Conservation (phyloP, 129 eudicot species). For the Arctium lappa region DNA sequence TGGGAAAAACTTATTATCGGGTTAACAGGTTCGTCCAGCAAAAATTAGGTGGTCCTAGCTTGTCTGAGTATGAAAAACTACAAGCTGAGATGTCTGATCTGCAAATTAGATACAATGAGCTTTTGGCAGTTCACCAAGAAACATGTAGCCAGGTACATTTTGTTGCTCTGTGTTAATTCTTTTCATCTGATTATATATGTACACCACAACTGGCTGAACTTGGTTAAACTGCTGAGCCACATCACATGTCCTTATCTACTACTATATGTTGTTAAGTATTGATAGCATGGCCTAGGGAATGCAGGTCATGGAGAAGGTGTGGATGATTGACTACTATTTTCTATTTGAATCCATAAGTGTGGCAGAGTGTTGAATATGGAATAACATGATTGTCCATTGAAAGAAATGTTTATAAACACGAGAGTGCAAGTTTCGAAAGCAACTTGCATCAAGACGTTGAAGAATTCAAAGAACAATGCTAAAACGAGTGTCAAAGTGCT, state of each 20-base stretch:
- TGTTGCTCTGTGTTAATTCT: not conserved
- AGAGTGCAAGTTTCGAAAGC: too few relatives aligned
- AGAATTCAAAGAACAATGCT: not conserved
- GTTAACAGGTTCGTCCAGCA: conserved; percentile 77
- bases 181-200: not conserved
- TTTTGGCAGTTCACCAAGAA: conserved; percentile 65
- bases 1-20: conserved; percentile 1
- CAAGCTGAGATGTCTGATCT: conserved; percentile 84
- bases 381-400: too few relatives aligned
- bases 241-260: not conserved
- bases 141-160: conserved; percentile 65
- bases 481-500: not conserved
- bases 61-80: conserved; percentile 77
- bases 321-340: too few relatives aligned
- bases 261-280: not conserved
- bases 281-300: too few relatives aligned
- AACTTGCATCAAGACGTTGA: too few relatives aligned
- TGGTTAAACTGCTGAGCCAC: not conserved
- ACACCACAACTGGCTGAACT: not conserved
- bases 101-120: conserved; percentile 70
- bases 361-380: too few relatives aligned
- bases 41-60: conserved; percentile 84
- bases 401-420: too few relatives aligned
- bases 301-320: too few relatives aligned
- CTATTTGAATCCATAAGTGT: too few relatives aligned